Base-by-base conservation (phyloP, 192 early-diverging fungal genomes). In the Spinellus fusiger region DNA sequence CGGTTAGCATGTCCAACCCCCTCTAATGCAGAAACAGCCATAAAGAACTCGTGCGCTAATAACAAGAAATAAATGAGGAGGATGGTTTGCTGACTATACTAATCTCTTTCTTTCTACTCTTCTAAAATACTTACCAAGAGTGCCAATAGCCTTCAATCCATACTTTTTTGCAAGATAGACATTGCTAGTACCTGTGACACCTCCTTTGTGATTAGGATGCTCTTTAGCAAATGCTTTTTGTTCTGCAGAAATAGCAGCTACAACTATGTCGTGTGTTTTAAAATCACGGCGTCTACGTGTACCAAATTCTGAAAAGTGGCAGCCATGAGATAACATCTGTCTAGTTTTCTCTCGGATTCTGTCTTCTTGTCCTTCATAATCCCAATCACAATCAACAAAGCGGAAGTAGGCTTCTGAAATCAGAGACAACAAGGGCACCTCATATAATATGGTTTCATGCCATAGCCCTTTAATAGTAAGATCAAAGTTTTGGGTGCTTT, bases 241-340 rank as follows among this genome's bases (percentile, higher is more conserved):
- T 13, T 48, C 37, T 4, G 35, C 33, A 12, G 56, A 20, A 0
- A 88, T 59, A 0, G 68, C 78, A 7, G 66, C 55, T 54, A 90
- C 60, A 4, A 90, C 82, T 10, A 83, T 80, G 51, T 86, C 72
- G 26, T 89, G 87, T 0, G 88, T 84, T 23, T 72, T 67, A 60
- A 82, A 86, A 56, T 85, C 80, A 1, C 88, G 81, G 13, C 89
- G 75, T 28, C 89, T 65, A 5, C 89, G 67, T 0, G 89, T 91
- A 26, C 90, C 90, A 79, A 92, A 91, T 56, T 92, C 90, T 22
- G 86, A 82, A 73, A 92, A 91, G 25, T 54, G 71, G 62, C 86
- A 88, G 9, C 86, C 86, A 1, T 73, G 73, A 5, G 71, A 54
- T 9, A 79, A 59, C 0, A 92, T 71, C 20, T 46, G 12, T n/a